A percentile compares a stretch with the other conserved stretches of the same genome.
Evolutionary conservation across 805 yeast genomes (phyloP).

Genomic region (Hanseniaspora clermontiae): DNA sequence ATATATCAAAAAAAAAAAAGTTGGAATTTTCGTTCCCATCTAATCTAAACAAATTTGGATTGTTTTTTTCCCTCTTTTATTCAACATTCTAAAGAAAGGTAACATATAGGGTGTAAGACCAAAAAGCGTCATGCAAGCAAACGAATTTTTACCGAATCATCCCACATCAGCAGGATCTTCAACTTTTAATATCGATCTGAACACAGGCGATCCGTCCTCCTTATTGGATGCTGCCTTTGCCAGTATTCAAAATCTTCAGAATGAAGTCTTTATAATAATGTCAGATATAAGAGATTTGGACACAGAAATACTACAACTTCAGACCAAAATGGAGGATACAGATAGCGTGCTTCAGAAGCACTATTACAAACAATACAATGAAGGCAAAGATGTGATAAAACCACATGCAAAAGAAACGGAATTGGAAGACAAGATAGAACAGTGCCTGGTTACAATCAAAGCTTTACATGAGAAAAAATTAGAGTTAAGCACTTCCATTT

Average conservation of each 20-base stretch:
- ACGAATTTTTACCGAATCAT: background rate
- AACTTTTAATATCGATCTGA: background rate
- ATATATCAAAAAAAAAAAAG: background rate
- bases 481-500: slow-evolving; percentile 10
- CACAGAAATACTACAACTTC: slow-evolving; percentile 16
- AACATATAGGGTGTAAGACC: background rate
- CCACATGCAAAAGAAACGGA: slow-evolving; percentile 11
- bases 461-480: background rate
- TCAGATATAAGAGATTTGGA: slow-evolving; percentile 70
- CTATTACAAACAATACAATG: slow-evolving; percentile 11
- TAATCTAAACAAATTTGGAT: background rate
- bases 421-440: slow-evolving; percentile 6
- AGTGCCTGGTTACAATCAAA: background rate
- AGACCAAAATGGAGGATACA: slow-evolving; percentile 11
- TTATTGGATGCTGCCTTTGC: slow-evolving; percentile 59
- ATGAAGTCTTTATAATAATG: slow-evolving; percentile 67
- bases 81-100: background rate
- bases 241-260: slow-evolving; percentile 71
- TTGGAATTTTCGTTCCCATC: background rate
- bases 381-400: slow-evolving; percentile 9
- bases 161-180: slow-evolving; percentile 1
- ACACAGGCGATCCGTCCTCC: slow-evolving; percentile 77
- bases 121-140: background rate
- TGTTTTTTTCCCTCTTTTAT: background rate
- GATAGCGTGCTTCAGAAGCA: slow-evolving; percentile 10